Base-by-base conservation (phyloP, 2,329 filamentous ascomycete species). In the Camillea tinctor region DNA sequence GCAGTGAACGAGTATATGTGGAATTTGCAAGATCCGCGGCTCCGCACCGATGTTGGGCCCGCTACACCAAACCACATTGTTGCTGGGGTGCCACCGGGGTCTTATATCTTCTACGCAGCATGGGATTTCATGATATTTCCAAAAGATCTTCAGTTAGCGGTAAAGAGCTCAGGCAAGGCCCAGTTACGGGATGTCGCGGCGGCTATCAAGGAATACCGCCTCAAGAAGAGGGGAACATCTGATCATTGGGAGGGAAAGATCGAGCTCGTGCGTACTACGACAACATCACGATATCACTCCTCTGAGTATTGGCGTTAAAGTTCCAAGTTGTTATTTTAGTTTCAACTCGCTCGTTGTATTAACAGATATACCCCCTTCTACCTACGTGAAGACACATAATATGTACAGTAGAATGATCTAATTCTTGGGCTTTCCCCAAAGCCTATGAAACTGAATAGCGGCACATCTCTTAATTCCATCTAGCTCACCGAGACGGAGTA, bases 111-210 rank as follows among this genome's bases (percentile, higher is more conserved):
- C 64, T 74, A 79, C 24, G 77, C 75, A 1, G 83, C 84, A 0
- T 87, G 84, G 84, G 77, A 79, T 60, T 76, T 75, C 4, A 80
- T 83, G 56, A 60, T 83, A 2, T 71, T 78, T 62, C 78, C 79
- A 1, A 65, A 57, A 20, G 61, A 57, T 17, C 61, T 68, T 22
- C 57, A 59, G 22, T 52, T 59, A n/a, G 62, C 59, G 9, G 56
- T 59, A n/a, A 60, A 58, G 44, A 63, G 52, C 26, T 54, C 59
- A 9, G 50, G 53, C 13, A 5, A 50, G 2, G 55, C 44, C 9
- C 60, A 59, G 15, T 65, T 72, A 36, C 65, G 58, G 23, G 72
- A 73, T 26, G 71, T 73, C 21, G 71, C 68, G 4, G 56, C 57
- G 6, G 72, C 68, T 4, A 69, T 74, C 52, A 73, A 71, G 55